Evolutionary conservation across 176 grass and related monocot species (phyloP).

Genomic region (Eleusine indica): DNA sequence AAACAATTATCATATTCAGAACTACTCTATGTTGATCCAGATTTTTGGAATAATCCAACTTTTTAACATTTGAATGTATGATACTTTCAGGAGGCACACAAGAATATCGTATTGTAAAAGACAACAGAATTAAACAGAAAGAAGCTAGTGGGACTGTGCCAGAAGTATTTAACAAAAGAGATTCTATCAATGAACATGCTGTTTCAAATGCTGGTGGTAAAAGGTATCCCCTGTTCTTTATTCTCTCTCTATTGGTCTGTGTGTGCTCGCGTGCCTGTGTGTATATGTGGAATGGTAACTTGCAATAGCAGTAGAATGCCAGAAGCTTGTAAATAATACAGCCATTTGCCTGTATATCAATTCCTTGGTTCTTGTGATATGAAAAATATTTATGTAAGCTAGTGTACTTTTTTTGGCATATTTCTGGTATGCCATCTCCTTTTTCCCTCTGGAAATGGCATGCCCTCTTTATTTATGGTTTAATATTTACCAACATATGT

Average conservation of each 20-base stretch:
- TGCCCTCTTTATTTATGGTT: not conserved
- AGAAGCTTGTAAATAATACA: not conserved
- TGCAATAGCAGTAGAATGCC: not conserved
- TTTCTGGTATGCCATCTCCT: not conserved
- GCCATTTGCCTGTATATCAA: not conserved
- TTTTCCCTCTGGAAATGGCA: not conserved
- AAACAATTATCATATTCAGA: not conserved
- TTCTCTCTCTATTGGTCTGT: slow-evolving; percentile 4
- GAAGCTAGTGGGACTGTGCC: slow-evolving; percentile 33
- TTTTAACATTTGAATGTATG: slow-evolving; percentile 23
- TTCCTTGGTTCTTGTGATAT: not conserved
- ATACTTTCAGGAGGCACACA: slow-evolving; percentile 52
- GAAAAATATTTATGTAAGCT: not conserved
- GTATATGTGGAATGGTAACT: not conserved
- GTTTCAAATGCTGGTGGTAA: slow-evolving; percentile 40
- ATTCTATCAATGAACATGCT: slow-evolving; percentile 19
- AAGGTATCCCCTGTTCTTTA: slow-evolving; percentile 46
- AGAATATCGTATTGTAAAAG: slow-evolving; percentile 79
- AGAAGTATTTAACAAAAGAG: slow-evolving; percentile 34
- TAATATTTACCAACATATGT: not conserved
- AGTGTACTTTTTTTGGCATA: not conserved
- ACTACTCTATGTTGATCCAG: not conserved
- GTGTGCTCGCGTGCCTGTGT: not conserved
- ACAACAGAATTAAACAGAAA: slow-evolving; percentile 67
- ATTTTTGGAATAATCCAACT: not conserved